phyloP scores from a whole-genome alignment of 345 rosid species.

The Brassica incana region DNA sequence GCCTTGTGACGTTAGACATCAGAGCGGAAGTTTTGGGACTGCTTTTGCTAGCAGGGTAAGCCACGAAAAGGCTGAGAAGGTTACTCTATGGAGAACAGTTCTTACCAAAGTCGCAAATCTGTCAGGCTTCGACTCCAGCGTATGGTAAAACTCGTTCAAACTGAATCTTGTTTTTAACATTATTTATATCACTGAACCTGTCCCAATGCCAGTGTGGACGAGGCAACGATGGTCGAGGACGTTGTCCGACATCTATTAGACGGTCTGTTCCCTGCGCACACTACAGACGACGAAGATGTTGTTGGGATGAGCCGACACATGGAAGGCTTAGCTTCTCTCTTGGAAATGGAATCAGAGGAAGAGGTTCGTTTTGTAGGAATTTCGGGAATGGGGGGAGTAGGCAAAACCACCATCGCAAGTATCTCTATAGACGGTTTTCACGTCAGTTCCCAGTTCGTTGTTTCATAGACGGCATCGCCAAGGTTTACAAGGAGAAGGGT shows the following conservation, averaged over 20 bases:
- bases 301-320: constrained; percentile 9
- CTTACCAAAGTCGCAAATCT: background rate
- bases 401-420: constrained; percentile 3
- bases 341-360: constrained; percentile 6
- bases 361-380: constrained; percentile 12
- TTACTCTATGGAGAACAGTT: background rate
- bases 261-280: background rate
- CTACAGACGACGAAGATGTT: background rate
- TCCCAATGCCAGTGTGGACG: background rate
- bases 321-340: background rate
- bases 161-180: background rate
- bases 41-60: background rate
- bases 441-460: background rate
- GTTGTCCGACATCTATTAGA: background rate
- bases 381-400: constrained; percentile 2
- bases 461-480: background rate
- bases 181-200: too few species aligned
- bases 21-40: background rate
- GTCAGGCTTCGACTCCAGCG: background rate
- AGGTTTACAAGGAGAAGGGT: background rate
- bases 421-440: background rate
- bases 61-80: background rate
- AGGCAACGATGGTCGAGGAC: background rate
- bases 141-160: background rate
- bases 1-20: background rate